Conservation (phyloP, 129 eudicot genomes). For the Lactuca saligna region DNA sequence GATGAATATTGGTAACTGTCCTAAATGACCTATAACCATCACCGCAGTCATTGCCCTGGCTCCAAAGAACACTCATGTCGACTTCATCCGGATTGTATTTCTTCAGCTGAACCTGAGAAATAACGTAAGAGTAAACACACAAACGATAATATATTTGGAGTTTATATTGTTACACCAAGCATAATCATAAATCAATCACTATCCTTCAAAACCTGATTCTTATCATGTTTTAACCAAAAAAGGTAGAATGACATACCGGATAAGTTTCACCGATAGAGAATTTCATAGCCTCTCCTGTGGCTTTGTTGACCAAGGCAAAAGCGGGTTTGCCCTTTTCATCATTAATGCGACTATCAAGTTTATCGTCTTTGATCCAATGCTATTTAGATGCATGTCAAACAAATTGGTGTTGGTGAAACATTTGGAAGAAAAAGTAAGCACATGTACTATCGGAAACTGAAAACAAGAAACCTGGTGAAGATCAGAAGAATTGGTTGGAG, state of each 20-base stretch:
- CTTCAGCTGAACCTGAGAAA: slow-evolving; percentile 69
- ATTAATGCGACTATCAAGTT: slow-evolving; percentile 64
- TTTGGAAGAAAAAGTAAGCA: not conserved
- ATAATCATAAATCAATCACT: not conserved
- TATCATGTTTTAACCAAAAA: not conserved
- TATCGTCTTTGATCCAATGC: slow-evolving; percentile 92
- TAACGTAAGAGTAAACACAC: not conserved
- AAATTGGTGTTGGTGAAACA: not conserved
- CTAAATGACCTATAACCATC: not conserved
- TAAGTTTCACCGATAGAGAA: slow-evolving; percentile 75
- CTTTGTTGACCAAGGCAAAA: slow-evolving; percentile 77
- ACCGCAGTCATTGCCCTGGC: slow-evolving; percentile 53
- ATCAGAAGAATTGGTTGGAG: slow-evolving; percentile 51
- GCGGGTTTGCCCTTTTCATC: slow-evolving; percentile 72
- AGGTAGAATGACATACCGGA: slow-evolving; percentile 49
- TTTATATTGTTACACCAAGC: not conserved
- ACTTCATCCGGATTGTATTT: slow-evolving; percentile 57
- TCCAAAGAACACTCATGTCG: slow-evolving; percentile 80
- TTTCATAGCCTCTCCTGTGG: slow-evolving; percentile 75
- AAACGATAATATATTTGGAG: not conserved
- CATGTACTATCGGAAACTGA: not conserved
- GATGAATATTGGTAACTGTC: not conserved
- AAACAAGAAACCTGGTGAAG: slow-evolving; percentile 52
- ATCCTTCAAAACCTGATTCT: not conserved
- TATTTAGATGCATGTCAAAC: slow-evolving; percentile 22